Conservation (phyloP, 2,329 filamentous ascomycete species). For the Alternaria sp. region DNA sequence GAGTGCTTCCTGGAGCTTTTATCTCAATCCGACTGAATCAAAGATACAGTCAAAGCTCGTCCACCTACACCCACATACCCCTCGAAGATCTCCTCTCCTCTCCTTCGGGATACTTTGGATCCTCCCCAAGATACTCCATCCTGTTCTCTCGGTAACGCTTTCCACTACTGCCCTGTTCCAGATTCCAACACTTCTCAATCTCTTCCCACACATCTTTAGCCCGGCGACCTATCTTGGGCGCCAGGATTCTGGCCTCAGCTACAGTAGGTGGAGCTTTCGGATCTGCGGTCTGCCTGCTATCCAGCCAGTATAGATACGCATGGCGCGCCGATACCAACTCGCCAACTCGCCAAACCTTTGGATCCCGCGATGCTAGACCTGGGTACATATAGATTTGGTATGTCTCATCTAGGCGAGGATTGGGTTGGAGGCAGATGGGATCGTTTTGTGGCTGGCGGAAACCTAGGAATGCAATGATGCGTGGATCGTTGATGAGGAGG, state of each 20-base stretch:
- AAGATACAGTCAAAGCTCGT: background rate
- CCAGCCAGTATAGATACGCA: constrained; percentile 25
- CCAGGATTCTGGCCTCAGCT: constrained; percentile 15
- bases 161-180: constrained; percentile 16
- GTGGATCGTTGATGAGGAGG: constrained; percentile 16
- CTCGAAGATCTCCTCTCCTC: background rate
- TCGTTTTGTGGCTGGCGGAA: constrained; percentile 7
- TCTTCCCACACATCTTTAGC: constrained; percentile 20
- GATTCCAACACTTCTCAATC: constrained; percentile 14
- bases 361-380: background rate
- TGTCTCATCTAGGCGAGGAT: constrained; percentile 10
- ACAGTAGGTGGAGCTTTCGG: constrained; percentile 8
- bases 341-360: constrained; percentile 14
- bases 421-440: background rate
- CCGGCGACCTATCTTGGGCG: constrained; percentile 4
- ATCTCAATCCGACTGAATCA: background rate
- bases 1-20: fast-evolving
- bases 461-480: constrained; percentile 17
- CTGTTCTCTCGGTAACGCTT: constrained; percentile 11
- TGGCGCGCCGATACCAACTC: constrained; percentile 20
- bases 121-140: constrained; percentile 12
- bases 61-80: constrained; percentile 13
- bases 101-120: background rate
- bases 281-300: constrained; percentile 8
- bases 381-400: constrained; percentile 13